A percentile compares a stretch with the other conserved stretches of the same genome.
Evolutionary conservation across 2,329 filamentous ascomycete species (phyloP).

Genomic region (Biscogniauxia sp.): DNA sequence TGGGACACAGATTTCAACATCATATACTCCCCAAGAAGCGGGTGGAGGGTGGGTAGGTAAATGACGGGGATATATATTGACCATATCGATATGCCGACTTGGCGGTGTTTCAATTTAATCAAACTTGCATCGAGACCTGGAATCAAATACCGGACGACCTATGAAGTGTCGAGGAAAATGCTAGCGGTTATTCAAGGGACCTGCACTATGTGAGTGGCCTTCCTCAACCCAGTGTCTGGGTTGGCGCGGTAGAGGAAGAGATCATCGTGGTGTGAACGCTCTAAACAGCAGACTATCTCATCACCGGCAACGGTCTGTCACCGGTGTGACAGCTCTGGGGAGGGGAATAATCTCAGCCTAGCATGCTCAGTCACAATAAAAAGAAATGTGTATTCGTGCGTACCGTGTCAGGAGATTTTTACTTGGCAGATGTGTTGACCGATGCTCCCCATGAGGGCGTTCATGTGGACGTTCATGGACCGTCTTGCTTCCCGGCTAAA

Average conservation of each 20-base stretch:
- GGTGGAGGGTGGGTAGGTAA: neutral
- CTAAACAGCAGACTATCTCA: neutral
- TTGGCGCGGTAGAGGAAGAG: neutral
- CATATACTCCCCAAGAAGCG: neutral
- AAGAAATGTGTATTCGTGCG: neutral
- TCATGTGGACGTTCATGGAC: neutral
- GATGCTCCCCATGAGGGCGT: neutral
- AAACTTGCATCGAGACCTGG: neutral
- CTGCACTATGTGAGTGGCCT: neutral
- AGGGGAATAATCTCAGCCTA: neutral
- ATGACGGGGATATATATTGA: neutral
- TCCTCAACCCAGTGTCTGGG: neutral
- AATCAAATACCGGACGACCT: neutral
- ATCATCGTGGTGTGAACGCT: neutral
- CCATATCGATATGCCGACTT: neutral
- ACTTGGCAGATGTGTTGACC: neutral
- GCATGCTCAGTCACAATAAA: neutral
- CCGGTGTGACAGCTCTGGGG: neutral
- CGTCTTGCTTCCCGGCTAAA: neutral
- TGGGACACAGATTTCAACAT: neutral
- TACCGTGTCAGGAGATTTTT: neutral
- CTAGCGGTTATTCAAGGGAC: neutral
- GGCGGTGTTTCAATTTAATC: neutral
- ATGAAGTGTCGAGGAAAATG: neutral
- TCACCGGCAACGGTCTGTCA: neutral